Conservation (phyloP, 2,329 filamentous ascomycete genomes). For the Periconia sp. region DNA sequence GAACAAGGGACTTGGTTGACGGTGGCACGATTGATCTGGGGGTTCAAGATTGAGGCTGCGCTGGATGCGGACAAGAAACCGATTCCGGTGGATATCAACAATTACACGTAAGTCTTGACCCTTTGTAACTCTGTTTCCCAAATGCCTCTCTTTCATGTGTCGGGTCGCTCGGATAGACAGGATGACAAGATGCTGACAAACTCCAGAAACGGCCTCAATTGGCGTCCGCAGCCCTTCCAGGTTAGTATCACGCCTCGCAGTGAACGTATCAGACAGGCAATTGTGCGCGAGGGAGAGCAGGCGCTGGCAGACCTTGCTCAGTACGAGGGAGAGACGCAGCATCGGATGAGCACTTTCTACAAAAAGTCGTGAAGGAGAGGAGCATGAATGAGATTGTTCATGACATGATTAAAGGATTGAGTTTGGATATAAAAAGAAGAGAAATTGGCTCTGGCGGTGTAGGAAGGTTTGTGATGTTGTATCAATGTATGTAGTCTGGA, state of each 20-base stretch:
- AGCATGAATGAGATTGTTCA: not conserved
- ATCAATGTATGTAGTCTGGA: no score
- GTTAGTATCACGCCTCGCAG: conserved; percentile 57
- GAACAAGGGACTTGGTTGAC: conserved; percentile 64
- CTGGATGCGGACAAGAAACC: conserved; percentile 47
- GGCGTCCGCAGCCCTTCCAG: conserved; percentile 58
- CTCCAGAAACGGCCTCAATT: conserved; percentile 58
- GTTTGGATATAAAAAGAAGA: not conserved
- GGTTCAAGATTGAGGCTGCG: conserved; percentile 53
- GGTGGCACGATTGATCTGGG: conserved; percentile 60
- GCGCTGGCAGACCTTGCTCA: conserved; percentile 55
- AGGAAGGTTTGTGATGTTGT: not conserved
- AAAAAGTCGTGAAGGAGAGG: conserved; percentile 5
- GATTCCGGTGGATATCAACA: conserved; percentile 59
- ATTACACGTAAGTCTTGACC: conserved; percentile 50
- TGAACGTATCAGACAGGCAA: conserved; percentile 52
- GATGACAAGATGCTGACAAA: conserved; percentile 5
- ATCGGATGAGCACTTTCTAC: conserved; percentile 51
- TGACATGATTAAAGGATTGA: no score
- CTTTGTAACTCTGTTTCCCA: no score
- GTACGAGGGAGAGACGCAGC: conserved; percentile 60
- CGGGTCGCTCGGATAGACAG: no score
- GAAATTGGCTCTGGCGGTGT: not conserved
- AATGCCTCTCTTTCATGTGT: no score
- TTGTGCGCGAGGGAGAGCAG: conserved; percentile 56